Conservation (phyloP, 495 filamentous ascomycete genomes). For the Margaritispora aquatica region DNA sequence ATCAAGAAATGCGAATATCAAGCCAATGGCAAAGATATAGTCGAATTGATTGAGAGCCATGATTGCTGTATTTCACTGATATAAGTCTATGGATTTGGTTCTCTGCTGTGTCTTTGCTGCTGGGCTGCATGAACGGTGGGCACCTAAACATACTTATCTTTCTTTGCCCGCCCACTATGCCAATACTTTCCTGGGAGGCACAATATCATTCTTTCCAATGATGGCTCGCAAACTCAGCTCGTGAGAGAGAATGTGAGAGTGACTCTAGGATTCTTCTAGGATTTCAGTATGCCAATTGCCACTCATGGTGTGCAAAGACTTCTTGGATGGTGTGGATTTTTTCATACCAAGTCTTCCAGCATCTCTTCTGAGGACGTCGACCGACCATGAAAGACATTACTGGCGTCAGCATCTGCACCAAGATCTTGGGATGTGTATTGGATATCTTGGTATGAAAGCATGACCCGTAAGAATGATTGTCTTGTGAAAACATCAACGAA, state of each 20-base stretch:
- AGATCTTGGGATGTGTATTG: background rate
- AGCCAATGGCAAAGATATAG: conserved; percentile 61
- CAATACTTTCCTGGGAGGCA: background rate
- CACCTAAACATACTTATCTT: background rate
- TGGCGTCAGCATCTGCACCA: background rate
- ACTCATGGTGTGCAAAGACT: too few species aligned
- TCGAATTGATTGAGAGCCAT: conserved; percentile 4
- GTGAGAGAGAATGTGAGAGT: too few species aligned
- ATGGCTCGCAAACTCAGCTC: background rate
- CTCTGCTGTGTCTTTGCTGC: background rate
- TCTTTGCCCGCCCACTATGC: background rate
- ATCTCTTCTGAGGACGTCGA: background rate
- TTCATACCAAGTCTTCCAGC: background rate
- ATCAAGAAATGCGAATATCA: conserved; percentile 67
- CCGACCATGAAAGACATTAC: background rate
- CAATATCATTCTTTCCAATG: background rate
- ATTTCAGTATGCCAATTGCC: too few species aligned
- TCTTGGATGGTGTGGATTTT: background rate
- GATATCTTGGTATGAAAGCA: background rate
- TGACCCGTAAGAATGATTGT: background rate
- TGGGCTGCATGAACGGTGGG: background rate
- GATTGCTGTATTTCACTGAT: too few species aligned
- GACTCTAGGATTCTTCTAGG: too few species aligned
- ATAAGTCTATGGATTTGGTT: background rate
- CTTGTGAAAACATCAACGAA: background rate